These are phyloP conservation scores for Xylaria sp. DNA, from an alignment of 2,329 filamentous ascomycete genomes.

Conservation along the genomic window DNA sequence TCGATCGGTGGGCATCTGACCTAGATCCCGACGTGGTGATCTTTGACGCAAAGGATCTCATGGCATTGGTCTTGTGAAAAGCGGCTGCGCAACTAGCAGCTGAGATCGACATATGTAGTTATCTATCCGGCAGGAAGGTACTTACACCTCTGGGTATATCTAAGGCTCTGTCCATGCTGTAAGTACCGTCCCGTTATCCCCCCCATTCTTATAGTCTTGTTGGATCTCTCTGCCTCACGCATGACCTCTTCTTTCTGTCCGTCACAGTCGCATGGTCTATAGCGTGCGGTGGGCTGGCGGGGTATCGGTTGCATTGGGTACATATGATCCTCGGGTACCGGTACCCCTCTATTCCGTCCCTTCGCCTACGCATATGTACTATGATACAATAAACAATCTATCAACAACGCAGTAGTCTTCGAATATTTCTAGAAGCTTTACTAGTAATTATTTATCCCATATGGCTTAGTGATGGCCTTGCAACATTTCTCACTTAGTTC, in stretches of 20 bases:
- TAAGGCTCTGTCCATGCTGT: neutral
- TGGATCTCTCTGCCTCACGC: conserved; percentile 26
- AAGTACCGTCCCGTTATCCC: neutral
- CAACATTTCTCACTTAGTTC: neutral
- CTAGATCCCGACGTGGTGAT: neutral
- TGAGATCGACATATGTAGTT: conserved; percentile 24
- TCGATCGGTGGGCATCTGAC: neutral
- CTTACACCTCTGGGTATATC: neutral
- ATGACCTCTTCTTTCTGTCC: conserved; percentile 29
- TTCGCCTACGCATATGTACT: neutral
- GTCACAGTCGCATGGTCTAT: conserved; percentile 34
- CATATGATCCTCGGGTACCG: neutral
- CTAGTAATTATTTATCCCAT: neutral
- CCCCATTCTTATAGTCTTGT: conserved; percentile 1
- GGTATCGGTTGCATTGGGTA: conserved; percentile 22
- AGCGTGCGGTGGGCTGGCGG: conserved; percentile 21
- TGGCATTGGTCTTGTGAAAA: conserved; percentile 13
- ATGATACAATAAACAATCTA: conserved; percentile 13
- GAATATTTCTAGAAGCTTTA: conserved; percentile 20
- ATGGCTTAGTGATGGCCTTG: neutral
- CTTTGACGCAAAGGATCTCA: conserved; percentile 1
- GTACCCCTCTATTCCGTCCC: neutral
- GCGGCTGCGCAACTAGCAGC: conserved; percentile 3
- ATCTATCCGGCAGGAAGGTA: neutral
- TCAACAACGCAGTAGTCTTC: conserved; percentile 4